phyloP scores from a whole-genome alignment of 139 green algal species.

The Tetradesmus lagerheimii region DNA sequence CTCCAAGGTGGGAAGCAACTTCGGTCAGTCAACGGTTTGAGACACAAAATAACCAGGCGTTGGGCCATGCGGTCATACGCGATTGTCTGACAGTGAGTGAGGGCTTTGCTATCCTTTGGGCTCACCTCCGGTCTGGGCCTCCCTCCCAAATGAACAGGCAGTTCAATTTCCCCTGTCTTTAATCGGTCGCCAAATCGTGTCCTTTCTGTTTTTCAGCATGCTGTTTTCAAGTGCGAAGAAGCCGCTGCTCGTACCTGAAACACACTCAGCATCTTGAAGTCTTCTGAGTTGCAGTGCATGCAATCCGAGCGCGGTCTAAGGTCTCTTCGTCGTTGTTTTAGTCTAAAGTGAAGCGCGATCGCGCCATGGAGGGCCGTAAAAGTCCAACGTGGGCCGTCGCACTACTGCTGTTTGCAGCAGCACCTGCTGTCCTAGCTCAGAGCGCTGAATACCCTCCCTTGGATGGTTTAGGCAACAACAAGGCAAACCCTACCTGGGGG shows the following conservation, averaged over 20 bases:
- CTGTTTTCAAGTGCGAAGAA: neutral
- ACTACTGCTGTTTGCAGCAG: neutral
- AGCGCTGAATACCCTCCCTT: neutral
- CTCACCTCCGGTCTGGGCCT: neutral
- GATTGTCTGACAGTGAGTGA: neutral
- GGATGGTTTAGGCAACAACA: constrained; percentile 23
- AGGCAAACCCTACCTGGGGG: neutral
- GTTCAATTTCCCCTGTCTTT: too few relatives aligned
- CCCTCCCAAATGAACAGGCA: neutral
- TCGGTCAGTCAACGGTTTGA: too few relatives aligned
- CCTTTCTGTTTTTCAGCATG: too few relatives aligned
- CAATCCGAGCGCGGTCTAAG: neutral
- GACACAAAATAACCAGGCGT: too few relatives aligned
- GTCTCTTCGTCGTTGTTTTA: neutral
- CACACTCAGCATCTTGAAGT: neutral
- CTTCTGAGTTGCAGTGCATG: neutral
- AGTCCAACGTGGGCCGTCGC: neutral
- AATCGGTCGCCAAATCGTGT: too few relatives aligned
- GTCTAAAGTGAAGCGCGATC: neutral
- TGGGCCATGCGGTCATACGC: neutral
- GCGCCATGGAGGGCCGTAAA: neutral
- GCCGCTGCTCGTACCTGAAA: neutral
- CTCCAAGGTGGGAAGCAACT: neutral
- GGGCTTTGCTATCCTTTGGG: neutral
- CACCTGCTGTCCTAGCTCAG: neutral